Conservation (phyloP, 495 filamentous ascomycete genomes). For the Hyaloscypha finlandica region DNA sequence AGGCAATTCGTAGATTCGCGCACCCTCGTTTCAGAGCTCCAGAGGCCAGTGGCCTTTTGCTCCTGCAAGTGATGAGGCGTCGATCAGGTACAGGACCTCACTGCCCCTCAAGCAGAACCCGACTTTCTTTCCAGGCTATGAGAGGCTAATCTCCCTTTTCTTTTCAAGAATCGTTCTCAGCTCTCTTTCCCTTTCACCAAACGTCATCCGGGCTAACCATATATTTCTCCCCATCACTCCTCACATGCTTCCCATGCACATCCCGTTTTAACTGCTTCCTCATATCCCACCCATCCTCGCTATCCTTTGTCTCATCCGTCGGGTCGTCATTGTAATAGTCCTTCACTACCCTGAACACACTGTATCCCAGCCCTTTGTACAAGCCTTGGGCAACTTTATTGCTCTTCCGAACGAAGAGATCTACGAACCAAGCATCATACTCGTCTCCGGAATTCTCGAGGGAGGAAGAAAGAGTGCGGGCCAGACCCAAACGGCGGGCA, state of each 20-base stretch:
- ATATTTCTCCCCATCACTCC: slow-evolving; percentile 79
- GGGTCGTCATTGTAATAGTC: slow-evolving; percentile 90
- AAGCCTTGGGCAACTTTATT: slow-evolving; percentile 85
- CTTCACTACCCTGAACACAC: slow-evolving; percentile 82
- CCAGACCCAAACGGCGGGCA: slow-evolving; percentile 82
- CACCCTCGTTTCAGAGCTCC: too few species aligned
- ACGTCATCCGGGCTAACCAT: slow-evolving; percentile 83
- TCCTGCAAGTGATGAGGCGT: too few species aligned
- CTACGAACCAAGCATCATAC: slow-evolving; percentile 89
- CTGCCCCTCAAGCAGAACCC: too few species aligned
- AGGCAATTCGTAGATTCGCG: too few species aligned
- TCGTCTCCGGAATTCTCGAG: slow-evolving; percentile 79
- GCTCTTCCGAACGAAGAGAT: slow-evolving; percentile 86
- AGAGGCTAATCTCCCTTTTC: slow-evolving; percentile 6
- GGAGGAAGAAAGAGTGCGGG: slow-evolving; percentile 72
- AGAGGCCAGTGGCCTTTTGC: too few species aligned
- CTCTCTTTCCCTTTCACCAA: slow-evolving; percentile 53
- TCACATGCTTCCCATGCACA: slow-evolving; percentile 71
- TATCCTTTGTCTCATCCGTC: slow-evolving; percentile 42
- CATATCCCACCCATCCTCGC: slow-evolving; percentile 95
- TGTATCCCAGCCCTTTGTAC: slow-evolving; percentile 89
- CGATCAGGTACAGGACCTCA: too few species aligned
- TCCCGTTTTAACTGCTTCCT: slow-evolving; percentile 87
- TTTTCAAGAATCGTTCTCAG: background rate
- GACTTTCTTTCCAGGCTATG: background rate